phyloP scores from a whole-genome alignment of 129 eudicot genomes.

The Deinandra increscens region DNA sequence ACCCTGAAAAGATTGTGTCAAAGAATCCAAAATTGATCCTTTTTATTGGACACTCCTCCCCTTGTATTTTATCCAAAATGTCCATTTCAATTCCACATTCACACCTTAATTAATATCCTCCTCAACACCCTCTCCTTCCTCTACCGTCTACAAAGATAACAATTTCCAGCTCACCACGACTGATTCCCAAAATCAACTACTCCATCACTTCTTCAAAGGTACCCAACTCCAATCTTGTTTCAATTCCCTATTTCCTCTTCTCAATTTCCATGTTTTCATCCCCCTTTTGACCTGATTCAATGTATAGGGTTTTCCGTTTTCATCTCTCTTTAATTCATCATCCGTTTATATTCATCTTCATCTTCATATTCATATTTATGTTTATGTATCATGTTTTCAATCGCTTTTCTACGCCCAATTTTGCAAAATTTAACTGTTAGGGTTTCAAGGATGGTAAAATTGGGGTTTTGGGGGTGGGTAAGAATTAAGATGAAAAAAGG shows the following conservation, averaged over 20 bases:
- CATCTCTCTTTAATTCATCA: slow-evolving; percentile 6
- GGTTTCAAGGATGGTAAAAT: not conserved
- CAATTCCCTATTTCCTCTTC: not conserved
- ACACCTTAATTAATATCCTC: slow-evolving; percentile 1
- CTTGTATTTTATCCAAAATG: slow-evolving; percentile 7
- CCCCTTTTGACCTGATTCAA: not conserved
- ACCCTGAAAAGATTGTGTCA: slow-evolving; percentile 2
- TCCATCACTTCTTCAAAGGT: slow-evolving; percentile 34
- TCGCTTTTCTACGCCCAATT: not conserved
- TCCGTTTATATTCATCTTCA: too few species aligned
- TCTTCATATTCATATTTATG: too few species aligned
- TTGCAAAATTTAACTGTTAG: not conserved
- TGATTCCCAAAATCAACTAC: slow-evolving; percentile 19
- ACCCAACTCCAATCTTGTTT: not conserved
- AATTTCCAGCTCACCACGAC: slow-evolving; percentile 1
- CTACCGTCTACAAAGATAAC: slow-evolving; percentile 1
- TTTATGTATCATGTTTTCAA: too few species aligned
- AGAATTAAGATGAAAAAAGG: not conserved
- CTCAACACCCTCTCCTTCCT: not conserved
- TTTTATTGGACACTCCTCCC: too few species aligned
- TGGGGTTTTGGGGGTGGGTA: slow-evolving; percentile 1
- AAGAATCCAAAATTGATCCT: slow-evolving; percentile 9
- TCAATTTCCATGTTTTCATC: not conserved
- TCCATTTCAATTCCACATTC: slow-evolving; percentile 15
- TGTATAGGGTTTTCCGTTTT: slow-evolving; percentile 9